Conservation (phyloP, 768 basidiomycete genomes). For the Xerocomus brunneocitrinus region DNA sequence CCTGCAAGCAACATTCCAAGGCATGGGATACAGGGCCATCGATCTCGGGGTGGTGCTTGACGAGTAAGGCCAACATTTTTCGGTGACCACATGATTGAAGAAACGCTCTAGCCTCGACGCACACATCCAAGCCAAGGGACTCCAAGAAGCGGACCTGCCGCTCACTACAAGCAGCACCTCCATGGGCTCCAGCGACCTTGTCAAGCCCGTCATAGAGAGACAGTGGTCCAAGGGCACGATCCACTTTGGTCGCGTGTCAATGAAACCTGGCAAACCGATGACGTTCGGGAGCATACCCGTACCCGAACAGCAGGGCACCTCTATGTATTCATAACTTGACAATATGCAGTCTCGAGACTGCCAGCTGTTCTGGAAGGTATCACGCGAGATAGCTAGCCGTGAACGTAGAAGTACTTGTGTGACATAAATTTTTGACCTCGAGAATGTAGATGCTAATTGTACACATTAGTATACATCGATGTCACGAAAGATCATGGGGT, state of each 20-base stretch:
- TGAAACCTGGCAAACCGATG: conserved; percentile 86
- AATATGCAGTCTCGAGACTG: no score
- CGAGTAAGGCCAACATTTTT: conserved; percentile 40
- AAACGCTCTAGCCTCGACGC: conserved; percentile 37
- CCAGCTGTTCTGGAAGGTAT: no score
- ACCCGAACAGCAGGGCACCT: no score
- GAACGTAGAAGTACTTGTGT: no score
- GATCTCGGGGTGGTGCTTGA: conserved; percentile 81
- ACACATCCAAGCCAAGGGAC: conserved; percentile 54
- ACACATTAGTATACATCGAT: no score
- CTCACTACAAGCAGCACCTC: conserved; percentile 88
- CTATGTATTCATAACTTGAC: no score
- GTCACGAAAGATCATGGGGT: no score
- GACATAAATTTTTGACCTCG: no score
- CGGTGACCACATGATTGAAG: neutral
- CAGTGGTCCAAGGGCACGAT: conserved; percentile 62
- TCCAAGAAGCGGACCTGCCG: conserved; percentile 65
- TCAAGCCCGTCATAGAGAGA: conserved; percentile 86
- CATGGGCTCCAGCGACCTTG: conserved; percentile 83
- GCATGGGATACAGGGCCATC: conserved; percentile 72
- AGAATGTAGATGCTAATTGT: no score
- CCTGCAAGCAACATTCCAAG: conserved; percentile 70
- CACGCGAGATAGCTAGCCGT: no score
- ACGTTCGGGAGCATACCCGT: conserved; percentile 78
- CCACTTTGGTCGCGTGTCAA: conserved; percentile 81